phyloP scores from a whole-genome alignment of 345 rosid genomes.

The Citrus mangshanensis region DNA sequence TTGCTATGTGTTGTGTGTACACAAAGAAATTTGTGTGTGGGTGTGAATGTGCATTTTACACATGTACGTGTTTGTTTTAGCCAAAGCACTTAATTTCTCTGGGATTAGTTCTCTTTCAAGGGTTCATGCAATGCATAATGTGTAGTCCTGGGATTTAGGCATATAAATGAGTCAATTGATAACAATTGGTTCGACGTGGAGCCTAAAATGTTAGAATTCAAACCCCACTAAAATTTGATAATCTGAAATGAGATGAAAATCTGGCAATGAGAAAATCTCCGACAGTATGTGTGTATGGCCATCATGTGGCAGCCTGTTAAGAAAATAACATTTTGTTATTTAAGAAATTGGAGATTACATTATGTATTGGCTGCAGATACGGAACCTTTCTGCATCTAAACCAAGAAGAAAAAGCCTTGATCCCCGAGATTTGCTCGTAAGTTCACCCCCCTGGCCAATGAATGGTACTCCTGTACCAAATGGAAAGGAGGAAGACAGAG shows the following conservation, averaged over 20 bases:
- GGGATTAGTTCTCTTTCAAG: background rate
- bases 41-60: background rate
- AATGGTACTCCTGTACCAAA: conserved; percentile 35
- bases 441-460: conserved; percentile 65
- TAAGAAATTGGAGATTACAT: background rate
- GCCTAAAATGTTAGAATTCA: background rate
- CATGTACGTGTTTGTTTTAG: background rate
- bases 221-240: background rate
- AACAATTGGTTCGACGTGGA: background rate
- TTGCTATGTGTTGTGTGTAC: background rate
- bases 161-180: background rate
- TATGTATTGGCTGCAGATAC: conserved; percentile 20
- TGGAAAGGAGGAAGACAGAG: conserved; percentile 53
- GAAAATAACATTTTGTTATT: background rate
- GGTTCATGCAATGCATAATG: background rate
- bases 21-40: background rate
- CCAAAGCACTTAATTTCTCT: background rate
- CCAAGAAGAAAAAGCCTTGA: conserved; percentile 66
- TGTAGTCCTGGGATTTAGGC: background rate
- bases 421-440: conserved; percentile 55
- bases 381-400: conserved; percentile 38
- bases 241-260: background rate
- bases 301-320: background rate
- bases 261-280: background rate
- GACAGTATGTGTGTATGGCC: background rate